phyloP scores from a whole-genome alignment of 2,329 filamentous ascomycete genomes.

The Endoconidiophora polonica region DNA sequence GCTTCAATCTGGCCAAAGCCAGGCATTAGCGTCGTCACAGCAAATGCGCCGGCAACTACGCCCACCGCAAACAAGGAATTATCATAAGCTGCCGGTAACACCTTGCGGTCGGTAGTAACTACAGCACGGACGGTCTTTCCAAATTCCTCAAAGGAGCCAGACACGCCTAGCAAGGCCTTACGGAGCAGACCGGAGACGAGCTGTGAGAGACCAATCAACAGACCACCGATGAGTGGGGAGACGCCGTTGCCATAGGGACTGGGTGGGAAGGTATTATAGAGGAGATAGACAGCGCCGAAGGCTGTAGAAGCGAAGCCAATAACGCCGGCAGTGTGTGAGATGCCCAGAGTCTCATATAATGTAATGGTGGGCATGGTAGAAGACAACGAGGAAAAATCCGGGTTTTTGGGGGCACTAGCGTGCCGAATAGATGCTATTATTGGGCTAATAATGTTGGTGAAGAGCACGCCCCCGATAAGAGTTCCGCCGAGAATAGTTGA shows the following conservation, averaged over 20 bases:
- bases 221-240: slow-evolving; percentile 35
- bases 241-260: slow-evolving; percentile 21
- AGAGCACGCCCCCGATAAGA: slow-evolving; percentile 37
- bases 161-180: slow-evolving; percentile 40
- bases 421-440: slow-evolving; percentile 8
- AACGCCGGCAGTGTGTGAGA: slow-evolving; percentile 23
- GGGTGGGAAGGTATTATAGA: slow-evolving; percentile 20
- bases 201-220: slow-evolving; percentile 42
- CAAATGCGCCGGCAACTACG: slow-evolving; percentile 30
- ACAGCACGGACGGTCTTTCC: slow-evolving; percentile 36
- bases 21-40: slow-evolving; percentile 17
- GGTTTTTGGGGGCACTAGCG: background rate
- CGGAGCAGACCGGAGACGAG: slow-evolving; percentile 36
- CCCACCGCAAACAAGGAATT: slow-evolving; percentile 37
- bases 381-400: slow-evolving; percentile 6
- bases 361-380: slow-evolving; percentile 17
- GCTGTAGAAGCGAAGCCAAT: slow-evolving; percentile 28
- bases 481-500: slow-evolving; percentile 37
- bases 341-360: slow-evolving; percentile 25
- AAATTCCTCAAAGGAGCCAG: slow-evolving; percentile 42
- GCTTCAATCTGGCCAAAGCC: slow-evolving; percentile 17
- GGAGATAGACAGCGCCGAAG: slow-evolving; percentile 22
- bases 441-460: slow-evolving; percentile 27
- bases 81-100: slow-evolving; percentile 21
- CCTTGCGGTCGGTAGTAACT: slow-evolving; percentile 17